Evolutionary conservation across 805 yeast species (phyloP).

Genomic region (Yarrowia porcina): DNA sequence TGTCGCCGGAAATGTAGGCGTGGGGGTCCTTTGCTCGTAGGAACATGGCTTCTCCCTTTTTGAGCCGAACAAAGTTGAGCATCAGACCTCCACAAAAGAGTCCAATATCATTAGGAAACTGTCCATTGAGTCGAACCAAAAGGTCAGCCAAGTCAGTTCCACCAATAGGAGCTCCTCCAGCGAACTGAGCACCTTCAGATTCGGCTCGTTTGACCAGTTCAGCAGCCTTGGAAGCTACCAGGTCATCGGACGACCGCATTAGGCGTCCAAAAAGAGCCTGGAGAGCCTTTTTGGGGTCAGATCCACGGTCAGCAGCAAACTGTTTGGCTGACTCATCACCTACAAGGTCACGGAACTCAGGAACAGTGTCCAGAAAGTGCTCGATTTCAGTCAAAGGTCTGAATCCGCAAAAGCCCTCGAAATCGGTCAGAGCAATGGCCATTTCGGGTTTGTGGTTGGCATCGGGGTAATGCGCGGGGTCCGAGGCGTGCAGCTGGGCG

Average conservation of each 20-base stretch:
- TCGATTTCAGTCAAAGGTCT: slow-evolving; percentile 81
- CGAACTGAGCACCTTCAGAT: slow-evolving; percentile 56
- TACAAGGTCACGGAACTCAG: slow-evolving; percentile 71
- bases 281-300: slow-evolving; percentile 45
- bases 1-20: slow-evolving; percentile 95
- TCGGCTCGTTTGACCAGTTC: slow-evolving; percentile 64
- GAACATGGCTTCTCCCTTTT: slow-evolving; percentile 94
- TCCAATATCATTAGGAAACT: slow-evolving; percentile 93
- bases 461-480: slow-evolving; percentile 95
- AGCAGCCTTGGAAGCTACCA: slow-evolving; percentile 56
- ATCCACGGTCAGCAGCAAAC: slow-evolving; percentile 45
- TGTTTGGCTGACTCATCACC: slow-evolving; percentile 40
- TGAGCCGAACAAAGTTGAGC: slow-evolving; percentile 79
- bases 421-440: slow-evolving; percentile 95
- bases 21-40: slow-evolving; percentile 97
- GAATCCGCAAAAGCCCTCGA: slow-evolving; percentile 98
- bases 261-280: slow-evolving; percentile 74
- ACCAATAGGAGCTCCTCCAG: slow-evolving; percentile 34
- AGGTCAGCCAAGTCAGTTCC: slow-evolving; percentile 61
- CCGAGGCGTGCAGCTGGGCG: slow-evolving; percentile 66
- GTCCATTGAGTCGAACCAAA: slow-evolving; percentile 71
- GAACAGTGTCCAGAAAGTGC: slow-evolving; percentile 62
- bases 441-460: slow-evolving; percentile 99
- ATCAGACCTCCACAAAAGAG: slow-evolving; percentile 92
- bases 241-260: slow-evolving; percentile 74